Evolutionary conservation across 441 rosid species (phyloP).

Genomic region (Syzygium syzygioides): DNA sequence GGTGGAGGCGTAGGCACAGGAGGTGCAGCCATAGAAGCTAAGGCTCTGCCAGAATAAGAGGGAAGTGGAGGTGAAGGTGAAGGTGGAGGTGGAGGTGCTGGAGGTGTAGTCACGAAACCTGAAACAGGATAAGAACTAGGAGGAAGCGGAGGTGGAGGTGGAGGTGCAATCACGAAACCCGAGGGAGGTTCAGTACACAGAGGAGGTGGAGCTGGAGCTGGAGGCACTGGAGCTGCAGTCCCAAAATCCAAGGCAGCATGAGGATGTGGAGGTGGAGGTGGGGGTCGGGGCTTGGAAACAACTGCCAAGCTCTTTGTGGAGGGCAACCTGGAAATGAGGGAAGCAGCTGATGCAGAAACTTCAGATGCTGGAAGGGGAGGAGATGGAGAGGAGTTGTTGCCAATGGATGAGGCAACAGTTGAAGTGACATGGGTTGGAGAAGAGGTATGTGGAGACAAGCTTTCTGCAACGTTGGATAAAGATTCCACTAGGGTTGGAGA

Average conservation of each 20-base stretch:
- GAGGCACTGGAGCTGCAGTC: slow-evolving; percentile 13
- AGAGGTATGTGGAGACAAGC: background rate
- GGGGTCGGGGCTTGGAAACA: background rate
- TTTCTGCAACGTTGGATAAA: background rate
- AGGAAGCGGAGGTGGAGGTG: slow-evolving; percentile 33
- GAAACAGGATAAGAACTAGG: background rate
- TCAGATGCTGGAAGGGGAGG: background rate
- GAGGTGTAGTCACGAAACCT: background rate
- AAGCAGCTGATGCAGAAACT: background rate
- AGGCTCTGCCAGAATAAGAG: slow-evolving; percentile 10
- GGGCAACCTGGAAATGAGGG: background rate
- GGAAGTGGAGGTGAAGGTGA: slow-evolving; percentile 41
- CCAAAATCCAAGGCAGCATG: background rate
- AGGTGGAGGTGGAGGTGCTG: slow-evolving; percentile 15
- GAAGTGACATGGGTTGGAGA: background rate
- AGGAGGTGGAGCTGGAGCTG: slow-evolving; percentile 34
- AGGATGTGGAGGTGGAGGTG: background rate
- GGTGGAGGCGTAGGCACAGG: slow-evolving; percentile 7
- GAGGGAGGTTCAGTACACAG: slow-evolving; percentile 2
- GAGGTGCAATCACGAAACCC: slow-evolving; percentile 12
- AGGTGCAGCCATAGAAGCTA: slow-evolving; percentile 5
- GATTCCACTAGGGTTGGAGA: slow-evolving; percentile 1
- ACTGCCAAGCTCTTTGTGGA: background rate
- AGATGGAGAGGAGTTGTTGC: background rate
- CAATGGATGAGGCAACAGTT: background rate